These are phyloP conservation scores for Candida maris DNA, from an alignment of 805 yeast species.

Conservation along the genomic window DNA sequence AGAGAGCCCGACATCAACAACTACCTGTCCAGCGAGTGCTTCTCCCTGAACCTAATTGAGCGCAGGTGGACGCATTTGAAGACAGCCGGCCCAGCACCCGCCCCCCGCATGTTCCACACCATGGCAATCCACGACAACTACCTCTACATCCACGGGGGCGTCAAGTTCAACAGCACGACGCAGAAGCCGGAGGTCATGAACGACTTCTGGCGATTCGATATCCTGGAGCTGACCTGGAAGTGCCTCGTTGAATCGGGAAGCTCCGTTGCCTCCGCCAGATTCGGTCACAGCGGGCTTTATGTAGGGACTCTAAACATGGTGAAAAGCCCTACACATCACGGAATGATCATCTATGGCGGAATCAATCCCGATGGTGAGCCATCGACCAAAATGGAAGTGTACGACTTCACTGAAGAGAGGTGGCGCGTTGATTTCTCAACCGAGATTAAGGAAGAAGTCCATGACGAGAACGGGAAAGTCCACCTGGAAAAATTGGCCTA, in stretches of 20 bases:
- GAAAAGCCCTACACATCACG: constrained; percentile 40
- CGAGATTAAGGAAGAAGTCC: constrained; percentile 10
- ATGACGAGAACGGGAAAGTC: constrained; percentile 17
- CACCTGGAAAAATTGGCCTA: constrained; percentile 15
- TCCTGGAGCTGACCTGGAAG: constrained; percentile 51
- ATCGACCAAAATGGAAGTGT: constrained; percentile 36
- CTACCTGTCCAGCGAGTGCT: constrained; percentile 61
- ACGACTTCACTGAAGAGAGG: constrained; percentile 40
- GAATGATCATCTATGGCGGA: constrained; percentile 55
- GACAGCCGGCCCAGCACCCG: constrained; percentile 33
- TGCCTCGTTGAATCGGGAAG: constrained; percentile 40
- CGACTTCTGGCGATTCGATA: constrained; percentile 68
- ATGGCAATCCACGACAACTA: constrained; percentile 47
- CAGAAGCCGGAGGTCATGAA: constrained; percentile 45
- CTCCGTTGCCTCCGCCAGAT: constrained; percentile 33
- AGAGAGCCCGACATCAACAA: constrained; percentile 19
- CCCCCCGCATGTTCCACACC: constrained; percentile 58
- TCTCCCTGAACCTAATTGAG: constrained; percentile 55
- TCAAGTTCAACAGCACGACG: constrained; percentile 37
- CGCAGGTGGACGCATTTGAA: constrained; percentile 50
- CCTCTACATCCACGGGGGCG: constrained; percentile 64
- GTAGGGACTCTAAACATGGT: constrained; percentile 34
- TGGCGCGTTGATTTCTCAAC: constrained; percentile 15
- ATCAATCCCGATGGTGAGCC: constrained; percentile 34
- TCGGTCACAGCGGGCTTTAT: constrained; percentile 48